phyloP scores from a whole-genome alignment of 2,329 filamentous ascomycete species.

The Cryphonectria japonica region DNA sequence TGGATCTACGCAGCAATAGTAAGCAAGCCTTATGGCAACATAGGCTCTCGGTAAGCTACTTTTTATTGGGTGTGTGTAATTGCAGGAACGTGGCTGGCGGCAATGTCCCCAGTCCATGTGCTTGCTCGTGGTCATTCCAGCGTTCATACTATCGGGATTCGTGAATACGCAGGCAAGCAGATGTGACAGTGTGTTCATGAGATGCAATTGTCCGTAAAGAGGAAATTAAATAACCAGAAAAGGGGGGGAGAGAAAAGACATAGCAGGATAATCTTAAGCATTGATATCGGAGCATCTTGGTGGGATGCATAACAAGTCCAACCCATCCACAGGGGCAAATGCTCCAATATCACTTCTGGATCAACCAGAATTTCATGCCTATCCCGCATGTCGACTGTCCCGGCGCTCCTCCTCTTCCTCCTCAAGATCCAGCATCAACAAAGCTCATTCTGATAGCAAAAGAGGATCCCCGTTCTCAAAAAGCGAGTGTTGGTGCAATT shows the following conservation, averaged over 20 bases:
- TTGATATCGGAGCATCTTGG: neutral
- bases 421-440: conserved; percentile 11
- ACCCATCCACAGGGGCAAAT: neutral
- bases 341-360: conserved; percentile 18
- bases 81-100: neutral
- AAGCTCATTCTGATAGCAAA: conserved; percentile 8
- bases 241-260: neutral
- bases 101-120: neutral
- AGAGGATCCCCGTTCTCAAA: neutral
- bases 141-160: neutral
- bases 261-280: neutral
- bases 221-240: neutral
- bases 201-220: neutral
- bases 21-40: neutral
- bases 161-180: neutral
- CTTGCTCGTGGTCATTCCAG: neutral
- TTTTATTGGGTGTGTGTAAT: neutral
- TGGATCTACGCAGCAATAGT: neutral
- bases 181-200: neutral
- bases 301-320: conserved; percentile 10
- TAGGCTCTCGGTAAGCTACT: neutral
- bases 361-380: conserved; percentile 12
- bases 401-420: neutral
- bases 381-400: neutral
- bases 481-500: conserved; percentile 23